These are phyloP conservation scores for Puccinia horiana DNA, from an alignment of 1,284 basidiomycete genomes.

Conservation along the genomic window DNA sequence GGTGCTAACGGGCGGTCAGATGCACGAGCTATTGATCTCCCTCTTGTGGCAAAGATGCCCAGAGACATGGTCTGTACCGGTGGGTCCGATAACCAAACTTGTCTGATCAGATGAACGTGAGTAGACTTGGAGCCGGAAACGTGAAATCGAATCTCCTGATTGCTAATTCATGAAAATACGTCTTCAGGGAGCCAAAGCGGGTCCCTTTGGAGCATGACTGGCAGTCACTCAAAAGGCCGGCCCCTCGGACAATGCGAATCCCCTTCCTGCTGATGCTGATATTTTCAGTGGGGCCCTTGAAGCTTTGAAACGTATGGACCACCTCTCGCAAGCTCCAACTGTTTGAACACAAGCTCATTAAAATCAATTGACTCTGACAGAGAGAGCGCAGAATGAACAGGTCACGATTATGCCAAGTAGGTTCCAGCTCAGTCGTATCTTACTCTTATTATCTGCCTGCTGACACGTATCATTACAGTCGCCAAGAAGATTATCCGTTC, in stretches of 20 bases:
- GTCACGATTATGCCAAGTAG: conserved; percentile 42
- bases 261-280: conserved; percentile 28
- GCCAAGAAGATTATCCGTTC: conserved; percentile 25
- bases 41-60: conserved; percentile 43
- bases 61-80: conserved; percentile 37
- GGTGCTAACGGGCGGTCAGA: conserved; percentile 20
- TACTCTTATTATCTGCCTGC: background rate
- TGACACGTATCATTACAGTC: conserved; percentile 13
- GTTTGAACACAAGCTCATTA: background rate
- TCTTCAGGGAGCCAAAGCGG: conserved; percentile 40
- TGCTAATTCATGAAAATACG: background rate
- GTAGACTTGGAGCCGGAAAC: background rate
- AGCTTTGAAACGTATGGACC: background rate
- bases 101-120: conserved; percentile 43
- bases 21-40: conserved; percentile 36
- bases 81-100: conserved; percentile 38
- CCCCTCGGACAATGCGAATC: background rate
- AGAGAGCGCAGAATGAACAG: conserved; percentile 33
- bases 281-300: conserved; percentile 9
- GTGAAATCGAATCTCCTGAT: no score
- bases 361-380: background rate
- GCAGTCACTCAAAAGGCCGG: conserved; percentile 45
- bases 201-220: conserved; percentile 48
- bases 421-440: background rate
- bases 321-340: background rate